Conservation (phyloP, 2,329 filamentous ascomycete genomes). For the Penicillium sp. region DNA sequence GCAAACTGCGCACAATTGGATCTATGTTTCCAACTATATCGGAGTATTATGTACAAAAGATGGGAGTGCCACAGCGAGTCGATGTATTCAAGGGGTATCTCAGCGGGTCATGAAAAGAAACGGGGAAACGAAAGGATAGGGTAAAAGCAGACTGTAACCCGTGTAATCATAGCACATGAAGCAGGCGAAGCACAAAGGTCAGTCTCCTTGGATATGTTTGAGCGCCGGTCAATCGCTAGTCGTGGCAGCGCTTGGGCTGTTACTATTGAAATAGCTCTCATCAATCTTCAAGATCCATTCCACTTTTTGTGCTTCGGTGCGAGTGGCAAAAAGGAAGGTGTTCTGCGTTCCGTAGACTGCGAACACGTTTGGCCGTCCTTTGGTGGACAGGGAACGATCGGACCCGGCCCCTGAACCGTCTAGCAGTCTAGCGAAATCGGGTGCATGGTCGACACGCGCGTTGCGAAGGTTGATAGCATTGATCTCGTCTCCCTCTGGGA, state of each 20-base stretch:
- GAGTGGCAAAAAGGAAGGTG: slow-evolving; percentile 89
- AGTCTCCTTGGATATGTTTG: background rate
- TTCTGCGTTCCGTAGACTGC: slow-evolving; percentile 93
- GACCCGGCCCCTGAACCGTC: slow-evolving; percentile 48
- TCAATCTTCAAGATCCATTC: slow-evolving; percentile 98
- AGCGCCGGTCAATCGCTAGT: slow-evolving; percentile 18
- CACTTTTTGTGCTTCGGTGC: slow-evolving; percentile 87
- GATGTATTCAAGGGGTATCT: slow-evolving; percentile 43
- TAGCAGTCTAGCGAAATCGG: slow-evolving; percentile 79
- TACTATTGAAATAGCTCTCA: slow-evolving; percentile 66
- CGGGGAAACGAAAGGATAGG: slow-evolving; percentile 15
- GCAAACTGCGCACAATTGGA: slow-evolving; percentile 18
- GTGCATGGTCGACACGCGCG: slow-evolving; percentile 87
- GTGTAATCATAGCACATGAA: slow-evolving; percentile 27
- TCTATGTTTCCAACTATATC: slow-evolving; percentile 31
- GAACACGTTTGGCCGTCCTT: slow-evolving; percentile 72
- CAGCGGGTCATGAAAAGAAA: slow-evolving; percentile 32
- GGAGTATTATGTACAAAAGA: slow-evolving; percentile 40
- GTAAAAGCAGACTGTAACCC: slow-evolving; percentile 22
- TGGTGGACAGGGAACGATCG: slow-evolving; percentile 39
- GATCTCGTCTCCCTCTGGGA: slow-evolving; percentile 84
- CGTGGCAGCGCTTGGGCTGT: slow-evolving; percentile 26
- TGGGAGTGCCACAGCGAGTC: slow-evolving; percentile 31
- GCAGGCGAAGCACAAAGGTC: slow-evolving; percentile 8
- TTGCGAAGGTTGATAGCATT: slow-evolving; percentile 87